A percentile compares a stretch with the other conserved stretches of the same genome.
Conservation (phyloP, 2,329 filamentous ascomycete species). For the Shiraia bambusicola region DNA sequence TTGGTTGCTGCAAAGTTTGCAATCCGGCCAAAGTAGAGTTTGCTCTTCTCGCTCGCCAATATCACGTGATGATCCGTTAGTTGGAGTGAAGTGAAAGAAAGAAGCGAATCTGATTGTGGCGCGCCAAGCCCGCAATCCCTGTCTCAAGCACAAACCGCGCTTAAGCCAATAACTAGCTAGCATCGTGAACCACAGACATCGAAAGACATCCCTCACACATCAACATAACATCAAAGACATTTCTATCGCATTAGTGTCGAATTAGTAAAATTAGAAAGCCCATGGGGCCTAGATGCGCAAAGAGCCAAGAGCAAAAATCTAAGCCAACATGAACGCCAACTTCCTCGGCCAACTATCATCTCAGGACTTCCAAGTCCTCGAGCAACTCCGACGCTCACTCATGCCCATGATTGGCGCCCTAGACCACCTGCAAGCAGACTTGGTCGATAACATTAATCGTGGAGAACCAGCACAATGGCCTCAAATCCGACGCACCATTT, state of each 20-base stretch:
- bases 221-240: neutral
- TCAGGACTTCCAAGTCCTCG: conserved; percentile 26
- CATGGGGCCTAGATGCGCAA: neutral
- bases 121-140: conserved; percentile 8
- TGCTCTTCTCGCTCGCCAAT: too few species aligned
- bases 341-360: conserved; percentile 24
- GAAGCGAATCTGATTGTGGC: too few species aligned
- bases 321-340: conserved; percentile 26
- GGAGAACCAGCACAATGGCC: conserved; percentile 25
- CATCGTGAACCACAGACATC: neutral
- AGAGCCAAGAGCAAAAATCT: conserved; percentile 1
- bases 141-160: neutral
- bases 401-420: conserved; percentile 29
- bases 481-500: conserved; percentile 22
- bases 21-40: too few species aligned
- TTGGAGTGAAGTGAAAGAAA: too few species aligned
- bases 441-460: conserved; percentile 19
- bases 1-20: too few species aligned
- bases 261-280: neutral
- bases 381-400: conserved; percentile 25
- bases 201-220: conserved; percentile 3
- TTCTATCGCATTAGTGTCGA: neutral
- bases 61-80: too few species aligned
- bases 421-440: conserved; percentile 24
- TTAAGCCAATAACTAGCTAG: conserved; percentile 10